These are phyloP conservation scores for Sparassis latifolia DNA, from an alignment of 1,284 basidiomycete species.

Conservation along the genomic window DNA sequence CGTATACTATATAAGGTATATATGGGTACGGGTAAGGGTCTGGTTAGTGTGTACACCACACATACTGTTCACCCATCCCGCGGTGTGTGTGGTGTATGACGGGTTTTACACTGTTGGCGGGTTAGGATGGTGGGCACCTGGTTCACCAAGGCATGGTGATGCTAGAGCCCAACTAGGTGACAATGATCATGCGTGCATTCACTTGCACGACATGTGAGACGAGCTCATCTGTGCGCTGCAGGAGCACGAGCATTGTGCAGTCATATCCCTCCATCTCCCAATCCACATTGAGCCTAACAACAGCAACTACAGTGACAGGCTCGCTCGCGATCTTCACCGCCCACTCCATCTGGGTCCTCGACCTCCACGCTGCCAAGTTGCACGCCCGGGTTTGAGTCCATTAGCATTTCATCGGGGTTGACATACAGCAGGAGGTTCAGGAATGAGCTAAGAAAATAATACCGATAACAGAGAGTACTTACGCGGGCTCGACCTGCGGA, in stretches of 20 bases:
- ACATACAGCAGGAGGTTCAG: constrained; percentile 44
- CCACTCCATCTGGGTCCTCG: constrained; percentile 45
- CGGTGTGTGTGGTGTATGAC: too few species aligned
- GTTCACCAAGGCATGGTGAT: constrained; percentile 70
- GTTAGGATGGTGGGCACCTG: constrained; percentile 54
- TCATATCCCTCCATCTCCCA: constrained; percentile 78
- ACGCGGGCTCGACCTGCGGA: constrained; percentile 60
- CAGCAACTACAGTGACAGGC: constrained; percentile 63
- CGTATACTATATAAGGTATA: too few species aligned
- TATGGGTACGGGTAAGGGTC: too few species aligned
- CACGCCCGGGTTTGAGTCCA: constrained; percentile 40
- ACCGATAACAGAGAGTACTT: constrained; percentile 36
- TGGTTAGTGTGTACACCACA: too few species aligned
- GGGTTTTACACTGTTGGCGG: too few species aligned
- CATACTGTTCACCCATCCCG: too few species aligned
- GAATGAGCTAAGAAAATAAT: neutral
- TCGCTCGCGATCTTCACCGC: constrained; percentile 60
- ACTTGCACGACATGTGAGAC: constrained; percentile 55
- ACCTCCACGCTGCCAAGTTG: constrained; percentile 65
- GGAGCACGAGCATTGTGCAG: constrained; percentile 55
- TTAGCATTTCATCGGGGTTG: constrained; percentile 54
- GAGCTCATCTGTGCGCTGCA: constrained; percentile 68
- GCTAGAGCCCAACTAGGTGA: constrained; percentile 73
- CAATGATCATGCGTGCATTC: constrained; percentile 70
- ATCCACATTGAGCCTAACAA: constrained; percentile 70